Conservation (phyloP, 352 stramenopile species). For the Globisporangium canariense region DNA sequence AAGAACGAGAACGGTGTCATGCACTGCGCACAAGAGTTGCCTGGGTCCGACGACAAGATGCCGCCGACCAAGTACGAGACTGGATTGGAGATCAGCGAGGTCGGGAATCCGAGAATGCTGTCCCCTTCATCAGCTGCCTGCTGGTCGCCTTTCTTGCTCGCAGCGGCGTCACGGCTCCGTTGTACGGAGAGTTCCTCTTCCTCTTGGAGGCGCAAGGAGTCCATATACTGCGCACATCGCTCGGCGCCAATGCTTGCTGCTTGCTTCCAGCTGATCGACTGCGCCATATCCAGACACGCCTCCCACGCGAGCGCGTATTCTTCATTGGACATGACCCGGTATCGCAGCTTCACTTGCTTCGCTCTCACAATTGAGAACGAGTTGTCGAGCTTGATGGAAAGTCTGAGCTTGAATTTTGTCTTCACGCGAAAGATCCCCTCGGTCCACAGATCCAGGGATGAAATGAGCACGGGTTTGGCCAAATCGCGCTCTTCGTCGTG, state of each 20-base stretch:
- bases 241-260: conserved; percentile 32
- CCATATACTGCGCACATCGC: conserved; percentile 42
- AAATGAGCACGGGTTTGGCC: conserved; percentile 36
- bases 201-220: conserved; percentile 39
- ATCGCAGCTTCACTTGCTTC: conserved; percentile 54
- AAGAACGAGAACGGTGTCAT: conserved; percentile 70
- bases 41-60: conserved; percentile 34
- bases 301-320: conserved; percentile 53
- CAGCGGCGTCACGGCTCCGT: conserved; percentile 26
- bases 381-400: conserved; percentile 60
- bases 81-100: conserved; percentile 53
- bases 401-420: conserved; percentile 7
- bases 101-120: conserved; percentile 41
- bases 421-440: conserved; percentile 43
- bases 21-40: conserved; percentile 47
- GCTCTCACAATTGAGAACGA: conserved; percentile 59
- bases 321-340: conserved; percentile 14
- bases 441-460: conserved; percentile 43
- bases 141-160: conserved; percentile 15
- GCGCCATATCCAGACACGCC: conserved; percentile 59
- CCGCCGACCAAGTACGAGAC: conserved; percentile 67
- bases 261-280: conserved; percentile 73
- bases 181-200: conserved; percentile 43
- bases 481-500: conserved; percentile 27
- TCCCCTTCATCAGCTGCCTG: conserved; percentile 24